Evolutionary conservation across 352 stramenopile genomes (phyloP).

Genomic region (Globisporangium yorkense): DNA sequence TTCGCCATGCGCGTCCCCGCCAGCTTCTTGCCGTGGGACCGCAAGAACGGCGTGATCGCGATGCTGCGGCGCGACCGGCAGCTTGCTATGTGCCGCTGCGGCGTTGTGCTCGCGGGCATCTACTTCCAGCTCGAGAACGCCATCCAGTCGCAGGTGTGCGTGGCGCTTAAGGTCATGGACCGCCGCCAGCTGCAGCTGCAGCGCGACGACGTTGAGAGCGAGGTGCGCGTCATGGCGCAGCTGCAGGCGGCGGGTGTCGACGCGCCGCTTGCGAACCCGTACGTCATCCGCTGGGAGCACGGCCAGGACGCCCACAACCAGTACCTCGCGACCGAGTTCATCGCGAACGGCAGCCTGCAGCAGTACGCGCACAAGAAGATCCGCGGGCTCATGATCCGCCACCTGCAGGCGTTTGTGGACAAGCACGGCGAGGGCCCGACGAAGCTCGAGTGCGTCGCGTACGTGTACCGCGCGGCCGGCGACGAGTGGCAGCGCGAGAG

Average conservation of each 20-base stretch:
- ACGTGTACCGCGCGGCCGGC: constrained; percentile 63
- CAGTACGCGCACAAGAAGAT: constrained; percentile 69
- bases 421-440: constrained; percentile 50
- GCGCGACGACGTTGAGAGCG: constrained; percentile 74
- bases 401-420: constrained; percentile 64
- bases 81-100: constrained; percentile 70
- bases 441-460: constrained; percentile 76
- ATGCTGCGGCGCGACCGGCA: constrained; percentile 63
- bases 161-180: constrained; percentile 84
- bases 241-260: constrained; percentile 75
- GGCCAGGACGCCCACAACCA: constrained; percentile 62
- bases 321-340: constrained; percentile 80
- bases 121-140: constrained; percentile 57
- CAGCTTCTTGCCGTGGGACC: constrained; percentile 67
- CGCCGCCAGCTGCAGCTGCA: constrained; percentile 58
- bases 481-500: constrained; percentile 78
- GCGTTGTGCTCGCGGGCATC: constrained; percentile 68
- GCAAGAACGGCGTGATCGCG: constrained; percentile 55
- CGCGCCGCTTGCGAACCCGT: constrained; percentile 52
- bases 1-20: constrained; percentile 61
- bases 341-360: constrained; percentile 74
- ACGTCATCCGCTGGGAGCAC: constrained; percentile 81
- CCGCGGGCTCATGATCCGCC: constrained; percentile 55
- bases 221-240: constrained; percentile 75
- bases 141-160: constrained; percentile 40